These are phyloP conservation scores for Orbilia brochopaga DNA, from an alignment of 2,329 filamentous ascomycete species.

Conservation along the genomic window DNA sequence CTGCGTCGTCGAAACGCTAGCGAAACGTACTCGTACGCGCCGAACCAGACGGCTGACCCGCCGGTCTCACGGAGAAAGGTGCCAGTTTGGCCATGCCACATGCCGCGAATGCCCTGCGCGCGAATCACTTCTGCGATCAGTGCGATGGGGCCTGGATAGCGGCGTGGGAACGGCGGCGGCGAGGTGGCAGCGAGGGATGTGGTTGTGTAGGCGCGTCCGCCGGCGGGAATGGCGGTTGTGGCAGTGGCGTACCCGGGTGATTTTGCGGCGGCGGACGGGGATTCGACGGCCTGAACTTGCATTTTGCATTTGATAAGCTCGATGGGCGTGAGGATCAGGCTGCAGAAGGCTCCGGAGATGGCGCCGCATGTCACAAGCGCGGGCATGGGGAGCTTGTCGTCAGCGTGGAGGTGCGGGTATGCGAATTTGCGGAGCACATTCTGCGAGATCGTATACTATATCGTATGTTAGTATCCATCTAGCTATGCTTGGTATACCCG, in stretches of 20 bases:
- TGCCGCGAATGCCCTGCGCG: slow-evolving; percentile 80
- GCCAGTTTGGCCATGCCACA: slow-evolving; percentile 94
- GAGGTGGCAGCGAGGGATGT: slow-evolving; percentile 21
- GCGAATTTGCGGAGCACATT: slow-evolving; percentile 70
- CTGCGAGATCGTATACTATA: slow-evolving; percentile 61
- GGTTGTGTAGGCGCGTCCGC: slow-evolving; percentile 59
- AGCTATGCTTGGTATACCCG: neutral
- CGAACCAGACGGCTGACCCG: slow-evolving; percentile 94
- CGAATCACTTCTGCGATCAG: slow-evolving; percentile 81
- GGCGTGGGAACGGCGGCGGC: slow-evolving; percentile 27
- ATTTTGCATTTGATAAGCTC: slow-evolving; percentile 99
- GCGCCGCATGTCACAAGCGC: slow-evolving; percentile 81
- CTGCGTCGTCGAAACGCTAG: slow-evolving; percentile 42
- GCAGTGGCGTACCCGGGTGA: slow-evolving; percentile 55
- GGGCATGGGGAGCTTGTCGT: slow-evolving; percentile 72
- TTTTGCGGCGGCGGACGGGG: slow-evolving; percentile 9
- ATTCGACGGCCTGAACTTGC: slow-evolving; percentile 69
- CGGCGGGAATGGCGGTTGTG: slow-evolving; percentile 56
- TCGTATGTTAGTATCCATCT: neutral
- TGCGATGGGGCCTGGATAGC: slow-evolving; percentile 67
- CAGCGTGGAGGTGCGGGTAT: slow-evolving; percentile 64
- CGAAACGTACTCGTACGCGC: slow-evolving; percentile 71
- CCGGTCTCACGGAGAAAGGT: slow-evolving; percentile 94
- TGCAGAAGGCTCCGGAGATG: slow-evolving; percentile 85
- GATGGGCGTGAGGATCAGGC: slow-evolving; percentile 87